These are phyloP conservation scores for Senna tora DNA, from an alignment of 306 rosid species.

Conservation along the genomic window DNA sequence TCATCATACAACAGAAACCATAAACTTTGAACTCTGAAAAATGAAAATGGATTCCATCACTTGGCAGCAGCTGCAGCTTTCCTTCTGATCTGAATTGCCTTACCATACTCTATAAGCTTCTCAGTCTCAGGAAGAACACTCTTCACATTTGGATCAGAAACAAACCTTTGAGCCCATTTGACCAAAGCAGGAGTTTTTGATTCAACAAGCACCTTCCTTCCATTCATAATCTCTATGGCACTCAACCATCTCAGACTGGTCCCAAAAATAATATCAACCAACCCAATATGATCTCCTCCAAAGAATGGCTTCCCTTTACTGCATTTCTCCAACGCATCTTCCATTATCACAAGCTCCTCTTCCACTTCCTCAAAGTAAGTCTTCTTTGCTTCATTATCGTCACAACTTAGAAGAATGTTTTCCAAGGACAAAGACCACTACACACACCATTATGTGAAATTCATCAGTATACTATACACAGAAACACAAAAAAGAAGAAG, in stretches of 20 bases:
- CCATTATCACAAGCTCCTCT: conserved; percentile 33
- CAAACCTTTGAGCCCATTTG: conserved; percentile 45
- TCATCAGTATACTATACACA: too few species aligned
- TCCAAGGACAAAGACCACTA: not conserved
- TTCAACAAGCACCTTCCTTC: conserved; percentile 35
- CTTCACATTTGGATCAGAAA: conserved; percentile 35
- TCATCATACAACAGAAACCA: too few species aligned
- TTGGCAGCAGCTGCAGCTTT: too few species aligned
- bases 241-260: conserved; percentile 33
- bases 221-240: conserved; percentile 17
- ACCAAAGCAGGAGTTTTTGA: conserved; percentile 36
- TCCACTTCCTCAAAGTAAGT: conserved; percentile 32
- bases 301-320: too few species aligned
- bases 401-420: not conserved
- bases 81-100: too few species aligned
- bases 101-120: too few species aligned
- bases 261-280: too few species aligned
- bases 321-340: conserved; percentile 25
- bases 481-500: too few species aligned
- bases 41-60: too few species aligned
- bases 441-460: not conserved
- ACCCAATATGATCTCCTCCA: too few species aligned
- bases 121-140: too few species aligned
- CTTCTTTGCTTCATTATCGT: conserved; percentile 42
- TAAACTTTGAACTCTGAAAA: too few species aligned